Evolutionary conservation across 2,329 filamentous ascomycete genomes (phyloP), one percentile per base, ranked within the genome.

Genomic region (Paecilomyces sp.): DNA sequence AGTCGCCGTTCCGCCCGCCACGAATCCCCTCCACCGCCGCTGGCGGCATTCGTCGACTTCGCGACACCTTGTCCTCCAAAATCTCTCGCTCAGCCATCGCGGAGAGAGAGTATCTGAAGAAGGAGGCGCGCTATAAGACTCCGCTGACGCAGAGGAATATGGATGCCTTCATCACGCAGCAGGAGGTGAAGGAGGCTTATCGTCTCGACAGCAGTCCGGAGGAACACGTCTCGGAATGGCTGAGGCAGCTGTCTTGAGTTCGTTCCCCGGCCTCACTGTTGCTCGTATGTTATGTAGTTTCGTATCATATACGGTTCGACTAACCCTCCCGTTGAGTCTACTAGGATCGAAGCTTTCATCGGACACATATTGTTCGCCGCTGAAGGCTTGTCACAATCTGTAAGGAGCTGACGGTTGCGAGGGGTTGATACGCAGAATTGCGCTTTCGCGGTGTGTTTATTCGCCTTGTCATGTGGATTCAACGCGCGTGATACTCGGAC

Each of bases 221-320:
- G 79, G 68, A 92, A 88, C 80, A 82, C 77, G 67, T 93, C 90
- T 76, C 86, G 83, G 74, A 88, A 85, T 82, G 90, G 90, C 75
- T 92, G 88, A 80, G 83, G 82, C 75, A 83, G 78, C 62, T 87
- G 88, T 74, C 83, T 85, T 75, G 87, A 90, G 87, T 88, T 74
- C 65, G 82, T 73, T 22, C 28, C 55, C 55, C n/a, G 60, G 31
- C 31, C 51, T 55, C 11, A 34, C 54, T 47, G 53, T 36, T 59
- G 53, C 33, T 41, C 8, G 52, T 41, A 50, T 18, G 55, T 56
- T 41, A 50, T 18, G 55, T 56, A 25, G 50, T 41, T 51, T 25
- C 53, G 30, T 57, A 63, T 28, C 25, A 33, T 30, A 3, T 30
- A 1, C 25, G 25, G 3, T 30, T 53, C 6, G 51, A 25, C 22